Base-by-base conservation (phyloP, 2,329 filamentous ascomycete species). In the Fusarium lyarnte region DNA sequence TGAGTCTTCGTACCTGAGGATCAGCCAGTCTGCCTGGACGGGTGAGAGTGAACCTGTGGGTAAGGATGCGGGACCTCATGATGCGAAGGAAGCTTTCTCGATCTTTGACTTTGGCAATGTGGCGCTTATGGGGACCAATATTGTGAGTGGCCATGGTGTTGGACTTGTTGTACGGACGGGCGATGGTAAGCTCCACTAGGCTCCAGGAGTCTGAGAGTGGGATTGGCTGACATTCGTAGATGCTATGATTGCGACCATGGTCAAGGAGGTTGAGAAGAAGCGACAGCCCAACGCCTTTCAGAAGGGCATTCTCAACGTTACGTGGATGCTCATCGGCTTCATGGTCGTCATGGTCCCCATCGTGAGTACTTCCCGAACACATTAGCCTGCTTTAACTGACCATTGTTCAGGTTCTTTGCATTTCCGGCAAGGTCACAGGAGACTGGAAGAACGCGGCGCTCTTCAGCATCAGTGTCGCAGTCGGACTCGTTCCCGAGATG, bases 301-400 rank as follows among this genome's bases (percentile, higher is more conserved):
- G 1, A 60, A 60, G 8, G 58, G 58, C 2, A 60, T 60, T 13
- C 47, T 60, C 8, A 54, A 60, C 1, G 47, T 60, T 1, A 60
- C 58, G 0, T 60, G 46, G 36, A 60, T 60, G 58, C 58, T 60
- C 11, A 60, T 55, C 7, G 58, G 58, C 3, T 60, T 60, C 12
- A 60, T 60, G 58, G 8, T 60, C 17, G 47, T 60, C 14, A 60
- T 60, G 58, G 58, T 60, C 21, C 58, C 58, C 0, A 60, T 60
- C 1, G 58, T 55, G 9, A 59, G 14, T 2, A 3, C 3, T 10
- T n/a, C n/a, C 2, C 7, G 13, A 5, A 27, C 2, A 5, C 8
- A 6, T 10, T 2, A 8, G 3, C 14, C 4, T 5, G 8, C 16
- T 11, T 8, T 1, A 17, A 10, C 19, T 52, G 8, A 52, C 33